phyloP scores from a whole-genome alignment of 1,284 basidiomycete genomes.

The Puccinia hordei region DNA sequence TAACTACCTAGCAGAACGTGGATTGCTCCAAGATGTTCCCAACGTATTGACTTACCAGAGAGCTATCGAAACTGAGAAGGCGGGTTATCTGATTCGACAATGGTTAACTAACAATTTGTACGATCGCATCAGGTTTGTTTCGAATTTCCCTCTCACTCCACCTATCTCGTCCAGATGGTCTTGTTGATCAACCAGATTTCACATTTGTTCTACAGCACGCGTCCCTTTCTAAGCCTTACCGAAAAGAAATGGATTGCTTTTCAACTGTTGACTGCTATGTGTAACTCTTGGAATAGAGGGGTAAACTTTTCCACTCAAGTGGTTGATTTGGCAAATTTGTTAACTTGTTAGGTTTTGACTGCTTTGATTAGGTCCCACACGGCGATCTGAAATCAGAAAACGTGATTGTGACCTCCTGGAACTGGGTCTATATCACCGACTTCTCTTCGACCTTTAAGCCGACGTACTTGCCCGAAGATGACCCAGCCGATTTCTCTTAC shows the following conservation, averaged over 20 bases:
- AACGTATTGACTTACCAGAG: constrained; percentile 88
- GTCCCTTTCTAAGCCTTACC: constrained; percentile 84
- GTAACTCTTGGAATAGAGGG: constrained; percentile 74
- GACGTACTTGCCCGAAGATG: constrained; percentile 89
- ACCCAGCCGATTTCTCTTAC: constrained; percentile 96
- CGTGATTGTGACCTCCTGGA: constrained; percentile 92
- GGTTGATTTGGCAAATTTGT: background rate
- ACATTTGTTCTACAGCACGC: constrained; percentile 67
- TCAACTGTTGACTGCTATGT: constrained; percentile 82
- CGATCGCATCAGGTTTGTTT: constrained; percentile 86
- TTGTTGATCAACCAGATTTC: background rate
- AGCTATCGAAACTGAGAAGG: constrained; percentile 92
- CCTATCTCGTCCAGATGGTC: background rate
- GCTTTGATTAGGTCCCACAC: constrained; percentile 72
- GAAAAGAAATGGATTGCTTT: constrained; percentile 99
- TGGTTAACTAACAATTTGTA: constrained; percentile 94
- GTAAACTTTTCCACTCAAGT: constrained; percentile 52
- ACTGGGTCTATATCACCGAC: constrained; percentile 92
- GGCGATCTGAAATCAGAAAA: constrained; percentile 99
- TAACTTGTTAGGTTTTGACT: background rate
- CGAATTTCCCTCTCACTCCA: too few species aligned
- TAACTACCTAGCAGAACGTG: constrained; percentile 66
- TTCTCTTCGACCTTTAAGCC: constrained; percentile 94
- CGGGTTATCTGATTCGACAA: constrained; percentile 90
- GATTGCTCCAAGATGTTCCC: constrained; percentile 77